phyloP scores from a whole-genome alignment of 306 rosid genomes.

The Pyrus communis region DNA sequence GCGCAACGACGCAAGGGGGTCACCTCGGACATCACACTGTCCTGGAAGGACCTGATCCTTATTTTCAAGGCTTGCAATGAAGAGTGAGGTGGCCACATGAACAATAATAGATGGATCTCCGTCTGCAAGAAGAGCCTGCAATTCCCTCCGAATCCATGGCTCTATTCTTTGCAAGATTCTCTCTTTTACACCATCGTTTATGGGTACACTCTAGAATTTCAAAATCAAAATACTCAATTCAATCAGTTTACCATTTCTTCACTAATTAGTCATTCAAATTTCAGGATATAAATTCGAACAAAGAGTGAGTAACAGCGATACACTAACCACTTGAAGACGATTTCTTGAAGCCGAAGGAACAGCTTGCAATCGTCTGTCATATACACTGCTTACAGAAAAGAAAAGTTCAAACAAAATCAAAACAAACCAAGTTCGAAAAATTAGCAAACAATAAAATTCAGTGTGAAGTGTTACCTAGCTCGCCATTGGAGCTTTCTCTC shows the following conservation, averaged over 20 bases:
- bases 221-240: neutral
- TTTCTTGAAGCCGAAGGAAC: constrained; percentile 22
- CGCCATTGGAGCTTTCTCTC: constrained; percentile 56
- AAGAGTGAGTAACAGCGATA: neutral
- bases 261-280: neutral
- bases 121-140: constrained; percentile 43
- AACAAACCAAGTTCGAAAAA: neutral
- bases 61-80: constrained; percentile 31
- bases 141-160: constrained; percentile 62
- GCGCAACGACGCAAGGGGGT: constrained; percentile 26
- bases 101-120: constrained; percentile 48
- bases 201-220: constrained; percentile 14
- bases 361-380: constrained; percentile 24
- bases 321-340: constrained; percentile 25
- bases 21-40: constrained; percentile 22
- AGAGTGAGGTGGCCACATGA: constrained; percentile 43
- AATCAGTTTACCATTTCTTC: neutral
- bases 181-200: constrained; percentile 22
- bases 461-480: constrained; percentile 25
- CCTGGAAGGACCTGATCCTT: constrained; percentile 10
- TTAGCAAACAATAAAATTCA: neutral
- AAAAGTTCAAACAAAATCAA: neutral
- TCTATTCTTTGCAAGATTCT: constrained; percentile 34
- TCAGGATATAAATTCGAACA: neutral
- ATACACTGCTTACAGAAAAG: constrained; percentile 23